These are phyloP conservation scores for Aspergillus sp. DNA, from an alignment of 2,329 filamentous ascomycete genomes.

Conservation along the genomic window DNA sequence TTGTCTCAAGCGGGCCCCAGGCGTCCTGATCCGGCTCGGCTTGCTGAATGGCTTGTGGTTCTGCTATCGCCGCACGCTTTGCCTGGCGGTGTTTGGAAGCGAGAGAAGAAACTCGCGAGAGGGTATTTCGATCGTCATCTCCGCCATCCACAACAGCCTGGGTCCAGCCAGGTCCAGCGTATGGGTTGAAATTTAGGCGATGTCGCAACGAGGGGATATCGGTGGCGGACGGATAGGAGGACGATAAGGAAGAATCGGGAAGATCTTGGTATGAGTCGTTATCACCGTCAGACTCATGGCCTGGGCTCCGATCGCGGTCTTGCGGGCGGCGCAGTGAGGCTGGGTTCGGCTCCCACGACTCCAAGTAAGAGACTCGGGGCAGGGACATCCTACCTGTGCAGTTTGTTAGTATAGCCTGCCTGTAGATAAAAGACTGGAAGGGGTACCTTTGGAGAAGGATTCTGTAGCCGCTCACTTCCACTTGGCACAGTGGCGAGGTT, in stretches of 20 bases:
- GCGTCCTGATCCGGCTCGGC: slow-evolving; percentile 22
- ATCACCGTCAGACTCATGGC: slow-evolving; percentile 32
- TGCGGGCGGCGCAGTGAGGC: slow-evolving; percentile 32
- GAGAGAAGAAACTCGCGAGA: slow-evolving; percentile 28
- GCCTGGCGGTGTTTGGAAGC: slow-evolving; percentile 25
- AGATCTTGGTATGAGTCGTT: slow-evolving; percentile 35
- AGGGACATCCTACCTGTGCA: slow-evolving; percentile 44
- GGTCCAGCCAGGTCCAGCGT: slow-evolving; percentile 44
- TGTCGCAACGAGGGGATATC: slow-evolving; percentile 28
- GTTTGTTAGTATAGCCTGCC: not conserved
- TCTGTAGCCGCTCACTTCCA: not conserved
- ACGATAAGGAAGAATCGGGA: slow-evolving; percentile 35
- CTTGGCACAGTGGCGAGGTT: not conserved
- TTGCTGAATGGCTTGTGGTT: slow-evolving; percentile 15
- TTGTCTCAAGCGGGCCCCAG: slow-evolving; percentile 33
- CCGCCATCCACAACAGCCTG: slow-evolving; percentile 35
- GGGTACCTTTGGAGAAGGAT: not conserved
- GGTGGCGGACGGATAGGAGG: slow-evolving; percentile 42
- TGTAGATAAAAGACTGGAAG: not conserved
- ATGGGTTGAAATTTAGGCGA: slow-evolving; percentile 50
- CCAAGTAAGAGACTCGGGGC: slow-evolving; percentile 48
- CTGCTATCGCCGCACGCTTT: slow-evolving; percentile 21
- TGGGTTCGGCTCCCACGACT: slow-evolving; percentile 47
- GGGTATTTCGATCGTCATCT: slow-evolving; percentile 32
- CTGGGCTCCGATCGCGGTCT: slow-evolving; percentile 23